Evolutionary conservation across 1,284 basidiomycete species (phyloP).

Genomic region (Cutaneotrichosporon mucoides): DNA sequence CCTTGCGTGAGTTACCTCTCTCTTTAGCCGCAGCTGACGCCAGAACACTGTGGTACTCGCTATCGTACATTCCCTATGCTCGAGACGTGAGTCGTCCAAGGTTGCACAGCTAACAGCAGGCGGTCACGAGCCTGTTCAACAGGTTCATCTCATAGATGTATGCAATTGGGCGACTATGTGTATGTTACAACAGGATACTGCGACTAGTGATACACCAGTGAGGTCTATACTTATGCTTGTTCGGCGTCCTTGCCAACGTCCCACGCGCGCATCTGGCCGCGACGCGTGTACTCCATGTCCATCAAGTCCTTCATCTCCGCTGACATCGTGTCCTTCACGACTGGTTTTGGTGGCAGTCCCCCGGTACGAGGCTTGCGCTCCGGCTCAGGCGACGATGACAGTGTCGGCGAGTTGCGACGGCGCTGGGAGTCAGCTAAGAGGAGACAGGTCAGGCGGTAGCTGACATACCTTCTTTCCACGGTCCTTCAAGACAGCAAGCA

Average conservation of each 20-base stretch:
- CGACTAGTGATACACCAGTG: neutral
- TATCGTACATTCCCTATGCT: constrained; percentile 77
- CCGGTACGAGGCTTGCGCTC: constrained; percentile 3
- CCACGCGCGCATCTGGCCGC: constrained; percentile 81
- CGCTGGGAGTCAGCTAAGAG: constrained; percentile 18
- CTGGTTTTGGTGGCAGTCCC: neutral
- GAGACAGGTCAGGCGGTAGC: no score
- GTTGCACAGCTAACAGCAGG: constrained; percentile 6
- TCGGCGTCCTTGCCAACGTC: constrained; percentile 67
- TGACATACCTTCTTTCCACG: constrained; percentile 52
- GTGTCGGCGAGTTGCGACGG: constrained; percentile 27
- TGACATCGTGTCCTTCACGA: neutral
- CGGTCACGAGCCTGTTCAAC: constrained; percentile 13
- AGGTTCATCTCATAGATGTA: neutral
- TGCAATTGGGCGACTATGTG: neutral
- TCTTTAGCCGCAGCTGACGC: neutral
- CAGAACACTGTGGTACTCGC: constrained; percentile 33
- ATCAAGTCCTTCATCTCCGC: constrained; percentile 45
- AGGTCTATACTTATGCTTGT: neutral
- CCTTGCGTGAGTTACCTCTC: constrained; percentile 19
- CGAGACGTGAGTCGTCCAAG: constrained; percentile 53
- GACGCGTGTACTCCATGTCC: constrained; percentile 79
- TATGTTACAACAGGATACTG: constrained; percentile 1
- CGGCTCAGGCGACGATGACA: constrained; percentile 20
- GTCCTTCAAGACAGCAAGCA: constrained; percentile 77